Conservation (phyloP, 2,329 filamentous ascomycete genomes). For the Aureobasidium sp. region DNA sequence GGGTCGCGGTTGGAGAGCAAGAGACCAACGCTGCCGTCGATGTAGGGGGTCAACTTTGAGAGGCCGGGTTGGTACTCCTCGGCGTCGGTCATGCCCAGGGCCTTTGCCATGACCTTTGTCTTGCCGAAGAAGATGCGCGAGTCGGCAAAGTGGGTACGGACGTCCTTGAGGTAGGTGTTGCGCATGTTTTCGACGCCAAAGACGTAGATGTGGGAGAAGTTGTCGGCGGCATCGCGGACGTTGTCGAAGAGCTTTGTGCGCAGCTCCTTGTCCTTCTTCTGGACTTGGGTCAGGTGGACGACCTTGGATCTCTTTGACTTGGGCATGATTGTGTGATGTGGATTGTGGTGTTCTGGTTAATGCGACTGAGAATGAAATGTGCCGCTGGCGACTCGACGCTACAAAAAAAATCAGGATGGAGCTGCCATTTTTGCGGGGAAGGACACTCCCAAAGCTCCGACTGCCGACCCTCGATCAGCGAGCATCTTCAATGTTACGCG, state of each 20-base stretch:
- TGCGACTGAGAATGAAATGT: background rate
- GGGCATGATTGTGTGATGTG: constrained; percentile 58
- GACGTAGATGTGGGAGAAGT: constrained; percentile 87
- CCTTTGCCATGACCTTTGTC: constrained; percentile 97
- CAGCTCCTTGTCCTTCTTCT: constrained; percentile 88
- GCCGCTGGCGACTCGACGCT: background rate
- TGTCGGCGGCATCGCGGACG: constrained; percentile 75
- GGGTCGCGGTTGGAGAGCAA: constrained; percentile 78
- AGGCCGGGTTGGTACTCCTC: constrained; percentile 77
- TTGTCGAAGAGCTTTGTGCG: constrained; percentile 82
- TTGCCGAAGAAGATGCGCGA: constrained; percentile 96
- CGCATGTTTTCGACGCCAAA: constrained; percentile 96
- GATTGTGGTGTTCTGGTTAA: constrained; percentile 12
- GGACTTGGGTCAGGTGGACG: constrained; percentile 82
- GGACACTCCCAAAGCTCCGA: background rate
- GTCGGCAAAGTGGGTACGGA: constrained; percentile 76
- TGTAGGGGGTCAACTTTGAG: constrained; percentile 58
- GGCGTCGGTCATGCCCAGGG: constrained; percentile 65
- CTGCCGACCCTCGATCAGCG: background rate
- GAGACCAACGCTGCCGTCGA: constrained; percentile 78
- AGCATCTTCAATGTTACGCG: background rate
- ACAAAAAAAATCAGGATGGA: constrained; percentile 12
- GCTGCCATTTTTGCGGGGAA: constrained; percentile 1
- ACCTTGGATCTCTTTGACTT: constrained; percentile 90
- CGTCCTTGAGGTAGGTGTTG: constrained; percentile 90